A percentile compares a stretch with the other conserved stretches of the same genome.
Conservation (phyloP, 2,329 filamentous ascomycete genomes). For the Hymenoscyphus occultus region DNA sequence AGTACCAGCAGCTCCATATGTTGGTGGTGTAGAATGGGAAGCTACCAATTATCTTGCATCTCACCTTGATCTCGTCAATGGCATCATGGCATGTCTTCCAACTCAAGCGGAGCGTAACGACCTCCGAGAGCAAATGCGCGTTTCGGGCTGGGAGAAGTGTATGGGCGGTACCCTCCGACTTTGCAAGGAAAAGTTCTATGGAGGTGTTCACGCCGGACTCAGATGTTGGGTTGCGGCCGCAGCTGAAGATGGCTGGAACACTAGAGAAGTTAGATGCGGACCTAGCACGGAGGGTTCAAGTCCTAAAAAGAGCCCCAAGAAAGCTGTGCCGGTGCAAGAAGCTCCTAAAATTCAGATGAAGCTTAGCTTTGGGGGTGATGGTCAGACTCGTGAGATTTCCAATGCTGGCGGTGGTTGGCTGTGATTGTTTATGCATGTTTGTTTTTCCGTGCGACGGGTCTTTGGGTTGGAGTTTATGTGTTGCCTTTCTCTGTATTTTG, state of each 20-base stretch:
- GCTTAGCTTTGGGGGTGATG: slow-evolving; percentile 29
- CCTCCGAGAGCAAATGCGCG: slow-evolving; percentile 72
- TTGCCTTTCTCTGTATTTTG: background rate
- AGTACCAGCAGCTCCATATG: slow-evolving; percentile 90
- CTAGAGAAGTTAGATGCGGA: slow-evolving; percentile 75
- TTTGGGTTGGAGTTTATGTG: background rate
- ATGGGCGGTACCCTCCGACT: slow-evolving; percentile 81
- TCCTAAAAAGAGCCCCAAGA: slow-evolving; percentile 45
- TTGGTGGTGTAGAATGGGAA: slow-evolving; percentile 97
- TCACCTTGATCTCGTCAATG: slow-evolving; percentile 90
- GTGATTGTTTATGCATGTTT: slow-evolving; percentile 11
- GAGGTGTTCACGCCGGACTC: slow-evolving; percentile 82
- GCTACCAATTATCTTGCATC: slow-evolving; percentile 94
- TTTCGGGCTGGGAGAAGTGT: slow-evolving; percentile 87
- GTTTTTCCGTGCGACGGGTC: background rate
- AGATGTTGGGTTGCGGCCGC: slow-evolving; percentile 89
- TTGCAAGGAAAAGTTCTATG: slow-evolving; percentile 98
- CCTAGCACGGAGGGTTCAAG: slow-evolving; percentile 45
- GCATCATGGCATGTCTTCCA: slow-evolving; percentile 78
- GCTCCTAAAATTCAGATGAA: slow-evolving; percentile 35
- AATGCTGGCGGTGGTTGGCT: slow-evolving; percentile 27
- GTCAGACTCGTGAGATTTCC: slow-evolving; percentile 16
- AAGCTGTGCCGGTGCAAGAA: slow-evolving; percentile 19
- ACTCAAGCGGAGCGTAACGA: slow-evolving; percentile 67
- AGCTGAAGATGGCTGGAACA: slow-evolving; percentile 82